Evolutionary conservation across 1,284 basidiomycete genomes (phyloP).

Genomic region (Wolfiporia cocos): DNA sequence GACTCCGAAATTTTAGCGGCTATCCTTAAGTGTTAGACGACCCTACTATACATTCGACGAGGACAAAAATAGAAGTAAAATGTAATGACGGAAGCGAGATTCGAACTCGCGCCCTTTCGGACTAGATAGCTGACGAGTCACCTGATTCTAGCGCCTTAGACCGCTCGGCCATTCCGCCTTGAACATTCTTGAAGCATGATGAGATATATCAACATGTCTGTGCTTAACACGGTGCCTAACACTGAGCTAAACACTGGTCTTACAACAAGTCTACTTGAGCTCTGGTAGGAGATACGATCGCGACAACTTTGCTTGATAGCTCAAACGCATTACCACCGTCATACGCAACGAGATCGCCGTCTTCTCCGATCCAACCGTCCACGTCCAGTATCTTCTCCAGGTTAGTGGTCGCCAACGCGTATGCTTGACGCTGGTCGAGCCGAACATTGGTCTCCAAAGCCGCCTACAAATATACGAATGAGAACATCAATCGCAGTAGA

Average conservation of each 20-base stretch:
- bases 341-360: slow-evolving; percentile 47
- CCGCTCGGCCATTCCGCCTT: slow-evolving; percentile 28
- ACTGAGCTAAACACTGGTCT: too few relatives aligned
- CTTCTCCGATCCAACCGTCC: slow-evolving; percentile 19
- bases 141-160: slow-evolving; percentile 32
- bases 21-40: too few relatives aligned
- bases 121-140: background rate
- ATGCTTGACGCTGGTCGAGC: slow-evolving; percentile 36
- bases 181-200: too few relatives aligned
- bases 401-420: slow-evolving; percentile 42
- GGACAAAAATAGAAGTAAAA: background rate
- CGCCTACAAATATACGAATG: slow-evolving; percentile 17
- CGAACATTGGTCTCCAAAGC: slow-evolving; percentile 31
- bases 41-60: too few relatives aligned
- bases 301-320: slow-evolving; percentile 35
- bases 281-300: slow-evolving; percentile 27
- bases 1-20: too few relatives aligned
- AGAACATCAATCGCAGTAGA: background rate
- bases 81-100: background rate
- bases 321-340: slow-evolving; percentile 37
- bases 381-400: slow-evolving; percentile 47
- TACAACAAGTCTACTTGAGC: slow-evolving; percentile 31
- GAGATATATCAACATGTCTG: background rate
- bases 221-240: too few relatives aligned
- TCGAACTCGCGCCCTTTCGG: slow-evolving; percentile 1